Base-by-base conservation (phyloP, 495 filamentous ascomycete genomes). In the Penicillium desertorum region DNA sequence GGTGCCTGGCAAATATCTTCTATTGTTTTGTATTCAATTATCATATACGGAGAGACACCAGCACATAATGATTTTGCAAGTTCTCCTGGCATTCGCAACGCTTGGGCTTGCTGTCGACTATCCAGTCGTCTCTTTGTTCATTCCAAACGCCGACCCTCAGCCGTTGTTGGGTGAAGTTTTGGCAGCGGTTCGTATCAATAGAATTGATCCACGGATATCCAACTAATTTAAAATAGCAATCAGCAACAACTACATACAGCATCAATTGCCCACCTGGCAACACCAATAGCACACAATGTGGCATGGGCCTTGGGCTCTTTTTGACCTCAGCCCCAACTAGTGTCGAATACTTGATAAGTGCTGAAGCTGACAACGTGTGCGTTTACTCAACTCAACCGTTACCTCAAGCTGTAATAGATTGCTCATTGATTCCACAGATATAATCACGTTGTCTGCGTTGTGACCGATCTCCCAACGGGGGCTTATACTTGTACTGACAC, bases 101-200 rank as follows among this genome's bases (percentile, higher is more conserved):
- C 9, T 55, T 2, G 59, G 68, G 9, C 57, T 75, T 27, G 55
- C 65, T 20, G 74, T 71, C 22, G 50, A 75, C 32, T 52, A 60
- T 50, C 59, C 57, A 22, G 66, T 73, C 42, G 66, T 71, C 51
- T 63, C 63, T 14, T 48, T 80, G 54, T 67, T 77, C 34, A 60
- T 82, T 12, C 69, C 62, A 41, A 59, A 61, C 16, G 49, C 66
- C 30, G 75, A 79, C 57, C 25, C 56, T 4, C 70, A 77, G 54
- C 52, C 64, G 0, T 50, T 80, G 53, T 67, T 58, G 17, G 78
- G 68, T 14, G 79, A 77, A 0, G 66, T 82, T 51, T 52, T 79
- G 36, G 67, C 60, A 14, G 53, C 64, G 54, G 71, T 76, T 22
- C 12, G 43, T 59, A 17, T 41, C 44, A 37, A 39, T 39, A 5